Base-by-base conservation (phyloP, 441 rosid genomes). In the Dalechampia spathulata region DNA sequence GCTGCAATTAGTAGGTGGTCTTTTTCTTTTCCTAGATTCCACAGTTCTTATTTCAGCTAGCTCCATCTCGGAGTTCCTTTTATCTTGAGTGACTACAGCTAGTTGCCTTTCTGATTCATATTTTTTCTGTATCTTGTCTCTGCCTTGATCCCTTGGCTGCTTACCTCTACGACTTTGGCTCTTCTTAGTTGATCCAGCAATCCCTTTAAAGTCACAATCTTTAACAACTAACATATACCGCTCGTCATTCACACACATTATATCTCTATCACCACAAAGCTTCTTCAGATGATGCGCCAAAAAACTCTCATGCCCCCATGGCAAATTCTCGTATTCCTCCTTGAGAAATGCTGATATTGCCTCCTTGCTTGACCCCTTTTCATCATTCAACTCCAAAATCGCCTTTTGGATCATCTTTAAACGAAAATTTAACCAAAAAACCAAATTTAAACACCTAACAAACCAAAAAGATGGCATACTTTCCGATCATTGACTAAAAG, bases 341-440 rank as follows among this genome's bases (percentile, higher is more conserved):
- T 39, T 54, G 10, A 78, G 53, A 49, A 38, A 72, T 30, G 46
- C 45, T 3, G 72, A 72, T 63, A 78, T 66, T 8, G 52, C 68
- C 49, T 52, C 75, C 68, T 64, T 61, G 40, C 30, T 67, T 2
- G 77, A 72, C 5, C 82, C 82, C n/a, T 40, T 46, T 50, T 53
- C 68, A 63, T 69, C 68, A 30, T 69, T 62, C 61, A 74, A 57
- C 50, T 56, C 58, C 40, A 0, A 14, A 54, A 78, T 69, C 12
- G 83, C 77, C 27, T 48, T 47, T 6, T 17, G 56, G 26, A 78
- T 72, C 83, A 78, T 78, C 83, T 75, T 55, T 21, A 21, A 38
- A 32, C 53, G 25, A 16, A 36, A 46, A 10, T 16, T 17, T 49
- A 20, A 15, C 14, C 5, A 58, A 45, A 4, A 21, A 44, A 20